These are phyloP conservation scores for Comarum palustre DNA, from an alignment of 306 rosid genomes.

Conservation along the genomic window DNA sequence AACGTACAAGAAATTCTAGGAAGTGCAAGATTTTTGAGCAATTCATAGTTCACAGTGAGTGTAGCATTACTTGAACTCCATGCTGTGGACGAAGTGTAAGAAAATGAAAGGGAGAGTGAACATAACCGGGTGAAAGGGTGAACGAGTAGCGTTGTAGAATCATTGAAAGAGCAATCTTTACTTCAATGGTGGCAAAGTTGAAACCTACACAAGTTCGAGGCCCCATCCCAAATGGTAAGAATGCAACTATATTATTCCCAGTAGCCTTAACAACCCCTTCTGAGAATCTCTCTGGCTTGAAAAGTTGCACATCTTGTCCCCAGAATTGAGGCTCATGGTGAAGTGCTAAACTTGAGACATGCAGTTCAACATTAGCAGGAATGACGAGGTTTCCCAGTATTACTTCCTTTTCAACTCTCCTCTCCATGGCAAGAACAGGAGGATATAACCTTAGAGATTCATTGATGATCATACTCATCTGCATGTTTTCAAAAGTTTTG, in stretches of 20 bases:
- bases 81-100: slow-evolving; percentile 17
- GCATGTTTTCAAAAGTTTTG: background rate
- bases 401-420: slow-evolving; percentile 11
- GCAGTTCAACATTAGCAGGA: slow-evolving; percentile 9
- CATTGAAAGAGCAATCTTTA: slow-evolving; percentile 28
- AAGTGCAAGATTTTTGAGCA: background rate
- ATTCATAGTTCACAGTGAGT: background rate
- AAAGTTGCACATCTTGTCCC: slow-evolving; percentile 31
- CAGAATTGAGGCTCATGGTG: slow-evolving; percentile 31
- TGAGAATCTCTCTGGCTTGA: slow-evolving; percentile 31
- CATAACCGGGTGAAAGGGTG: slow-evolving; percentile 27
- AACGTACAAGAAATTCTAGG: too few relatives aligned
- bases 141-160: slow-evolving; percentile 26
- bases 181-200: slow-evolving; percentile 28
- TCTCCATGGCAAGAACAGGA: slow-evolving; percentile 11
- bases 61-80: slow-evolving; percentile 30
- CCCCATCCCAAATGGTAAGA: slow-evolving; percentile 28
- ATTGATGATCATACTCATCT: slow-evolving; percentile 34
- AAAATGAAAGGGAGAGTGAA: slow-evolving; percentile 22
- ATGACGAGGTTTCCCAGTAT: slow-evolving; percentile 16
- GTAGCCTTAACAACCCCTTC: slow-evolving; percentile 30
- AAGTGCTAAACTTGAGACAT: slow-evolving; percentile 12
- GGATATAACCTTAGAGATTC: slow-evolving; percentile 29
- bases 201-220: slow-evolving; percentile 31
- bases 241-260: slow-evolving; percentile 20